Percentiles rank a stretch among this genome's conserved stretches.
Evolutionary conservation across 73 alveolate genomes (phyloP).

Genomic region (Urostyla sp.): DNA sequence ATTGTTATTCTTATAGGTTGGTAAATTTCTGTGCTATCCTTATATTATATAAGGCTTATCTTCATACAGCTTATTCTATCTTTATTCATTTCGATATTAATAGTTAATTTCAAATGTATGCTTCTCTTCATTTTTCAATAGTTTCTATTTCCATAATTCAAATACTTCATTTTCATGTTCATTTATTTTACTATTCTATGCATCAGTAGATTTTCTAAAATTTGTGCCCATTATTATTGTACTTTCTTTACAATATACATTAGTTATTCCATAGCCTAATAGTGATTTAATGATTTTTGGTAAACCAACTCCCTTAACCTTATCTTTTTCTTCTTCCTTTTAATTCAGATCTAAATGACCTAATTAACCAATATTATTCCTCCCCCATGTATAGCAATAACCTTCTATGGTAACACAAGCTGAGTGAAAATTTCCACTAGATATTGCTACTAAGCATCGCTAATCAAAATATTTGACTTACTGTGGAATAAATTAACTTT

Average conservation of each 20-base stretch:
- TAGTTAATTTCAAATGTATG: conserved; percentile 36
- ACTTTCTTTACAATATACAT: neutral
- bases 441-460: conserved; percentile 18
- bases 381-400: conserved; percentile 89
- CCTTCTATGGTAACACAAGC: conserved; percentile 79
- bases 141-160: conserved; percentile 38
- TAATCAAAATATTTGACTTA: conserved; percentile 4
- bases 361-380: conserved; percentile 87
- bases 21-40: neutral
- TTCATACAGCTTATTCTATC: neutral
- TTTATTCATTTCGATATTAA: conserved; percentile 39
- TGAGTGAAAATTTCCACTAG: conserved; percentile 82
- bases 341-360: conserved; percentile 75
- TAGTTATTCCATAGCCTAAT: conserved; percentile 26
- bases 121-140: conserved; percentile 35
- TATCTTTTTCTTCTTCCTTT: conserved; percentile 33
- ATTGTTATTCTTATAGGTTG: neutral
- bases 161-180: conserved; percentile 10
- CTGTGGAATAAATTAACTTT: neutral
- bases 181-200: neutral
- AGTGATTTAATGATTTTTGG: conserved; percentile 20
- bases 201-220: too few species aligned
- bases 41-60: neutral
- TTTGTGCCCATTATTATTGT: too few species aligned
- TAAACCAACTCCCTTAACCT: conserved; percentile 60